These are phyloP conservation scores for Oryza rufipogon DNA, from an alignment of 176 grass and related monocot species.

Conservation along the genomic window DNA sequence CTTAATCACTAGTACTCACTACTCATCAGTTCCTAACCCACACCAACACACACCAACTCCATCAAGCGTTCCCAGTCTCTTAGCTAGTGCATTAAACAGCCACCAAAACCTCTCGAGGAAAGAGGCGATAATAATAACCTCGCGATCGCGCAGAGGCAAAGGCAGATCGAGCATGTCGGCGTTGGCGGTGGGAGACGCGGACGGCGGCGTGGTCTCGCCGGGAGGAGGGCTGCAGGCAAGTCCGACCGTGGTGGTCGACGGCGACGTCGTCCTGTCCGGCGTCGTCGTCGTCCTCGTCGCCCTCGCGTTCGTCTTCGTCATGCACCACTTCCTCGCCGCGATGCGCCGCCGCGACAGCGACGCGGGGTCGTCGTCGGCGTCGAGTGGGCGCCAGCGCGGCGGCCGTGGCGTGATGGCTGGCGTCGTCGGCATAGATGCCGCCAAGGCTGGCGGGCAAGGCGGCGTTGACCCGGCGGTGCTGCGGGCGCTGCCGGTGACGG, in stretches of 20 bases:
- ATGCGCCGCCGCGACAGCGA: not conserved
- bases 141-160: not conserved
- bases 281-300: slow-evolving; percentile 41
- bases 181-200: slow-evolving; percentile 8
- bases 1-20: not conserved
- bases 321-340: slow-evolving; percentile 38
- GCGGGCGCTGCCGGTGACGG: slow-evolving; percentile 37
- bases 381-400: not conserved
- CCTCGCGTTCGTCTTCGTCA: slow-evolving; percentile 37
- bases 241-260: slow-evolving; percentile 31
- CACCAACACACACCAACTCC: slow-evolving; percentile 2
- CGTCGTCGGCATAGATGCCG: not conserved
- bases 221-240: too few species aligned
- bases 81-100: not conserved
- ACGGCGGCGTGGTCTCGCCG: not conserved
- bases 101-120: not conserved
- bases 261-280: slow-evolving; percentile 40
- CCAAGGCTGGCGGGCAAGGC: not conserved
- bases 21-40: not conserved
- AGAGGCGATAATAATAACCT: not conserved
- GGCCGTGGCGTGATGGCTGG: not conserved
- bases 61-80: not conserved
- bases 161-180: slow-evolving; percentile 24
- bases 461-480: slow-evolving; percentile 34
- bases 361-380: not conserved